Evolutionary conservation across 2,329 filamentous ascomycete genomes (phyloP).

Genomic region (Cladosporium phlei): DNA sequence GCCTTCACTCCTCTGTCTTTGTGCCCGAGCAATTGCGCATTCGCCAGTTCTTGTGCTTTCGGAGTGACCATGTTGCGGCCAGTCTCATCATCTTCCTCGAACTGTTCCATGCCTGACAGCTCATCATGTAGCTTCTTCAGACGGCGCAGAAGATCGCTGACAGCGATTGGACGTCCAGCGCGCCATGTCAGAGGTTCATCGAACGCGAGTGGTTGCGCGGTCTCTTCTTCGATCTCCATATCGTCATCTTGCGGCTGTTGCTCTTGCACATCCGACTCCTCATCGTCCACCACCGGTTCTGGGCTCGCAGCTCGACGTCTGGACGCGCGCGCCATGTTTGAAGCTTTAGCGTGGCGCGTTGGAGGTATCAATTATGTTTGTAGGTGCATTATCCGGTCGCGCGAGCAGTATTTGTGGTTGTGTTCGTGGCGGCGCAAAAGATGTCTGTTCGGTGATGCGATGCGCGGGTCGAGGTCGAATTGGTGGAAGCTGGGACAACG

Average conservation of each 20-base stretch:
- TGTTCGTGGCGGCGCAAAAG: too few species aligned
- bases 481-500: too few species aligned
- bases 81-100: constrained; percentile 56
- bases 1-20: constrained; percentile 92
- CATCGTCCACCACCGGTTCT: constrained; percentile 12
- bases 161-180: constrained; percentile 81
- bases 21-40: constrained; percentile 76
- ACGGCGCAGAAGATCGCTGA: constrained; percentile 73
- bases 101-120: constrained; percentile 76
- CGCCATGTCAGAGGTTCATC: constrained; percentile 85
- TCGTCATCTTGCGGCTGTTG: constrained; percentile 22
- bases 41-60: constrained; percentile 79
- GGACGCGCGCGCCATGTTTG: constrained; percentile 17
- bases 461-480: background rate
- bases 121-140: constrained; percentile 78
- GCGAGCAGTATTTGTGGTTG: background rate
- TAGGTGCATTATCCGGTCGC: background rate
- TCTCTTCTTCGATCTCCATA: constrained; percentile 17
- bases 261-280: constrained; percentile 17
- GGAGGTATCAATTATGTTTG: background rate
- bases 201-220: constrained; percentile 58
- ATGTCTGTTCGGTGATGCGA: background rate
- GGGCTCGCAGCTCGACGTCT: constrained; percentile 19
- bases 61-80: constrained; percentile 77
- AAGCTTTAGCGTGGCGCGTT: background rate